phyloP scores from a whole-genome alignment of 495 filamentous ascomycete species.

The Hyaloscypha hepaticicola region DNA sequence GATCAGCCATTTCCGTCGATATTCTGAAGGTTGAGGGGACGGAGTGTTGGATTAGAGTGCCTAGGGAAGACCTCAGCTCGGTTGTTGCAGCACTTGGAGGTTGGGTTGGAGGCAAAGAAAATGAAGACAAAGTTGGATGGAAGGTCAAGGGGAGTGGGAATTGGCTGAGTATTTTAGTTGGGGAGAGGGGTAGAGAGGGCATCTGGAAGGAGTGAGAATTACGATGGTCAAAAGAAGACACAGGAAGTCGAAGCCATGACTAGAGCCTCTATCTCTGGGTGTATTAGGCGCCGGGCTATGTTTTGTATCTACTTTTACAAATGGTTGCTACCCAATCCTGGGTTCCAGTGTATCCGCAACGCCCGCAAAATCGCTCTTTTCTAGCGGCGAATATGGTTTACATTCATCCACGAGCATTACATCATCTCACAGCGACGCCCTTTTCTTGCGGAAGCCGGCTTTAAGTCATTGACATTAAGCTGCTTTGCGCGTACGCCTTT shows the following conservation, averaged over 20 bases:
- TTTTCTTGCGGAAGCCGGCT: background rate
- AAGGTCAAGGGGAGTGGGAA: slow-evolving; percentile 55
- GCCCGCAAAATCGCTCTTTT: slow-evolving; percentile 9
- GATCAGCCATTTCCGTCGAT: slow-evolving; percentile 75
- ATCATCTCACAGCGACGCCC: background rate
- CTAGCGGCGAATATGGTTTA: background rate
- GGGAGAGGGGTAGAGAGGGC: background rate
- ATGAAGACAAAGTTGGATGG: slow-evolving; percentile 50
- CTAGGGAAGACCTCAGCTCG: slow-evolving; percentile 62
- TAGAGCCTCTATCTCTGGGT: background rate
- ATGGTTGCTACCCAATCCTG: background rate
- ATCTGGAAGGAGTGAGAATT: slow-evolving; percentile 25
- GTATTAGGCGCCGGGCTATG: slow-evolving; percentile 4
- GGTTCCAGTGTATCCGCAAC: slow-evolving; percentile 4
- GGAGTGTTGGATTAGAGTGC: slow-evolving; percentile 73
- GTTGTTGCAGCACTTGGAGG: slow-evolving; percentile 69
- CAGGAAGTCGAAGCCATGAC: background rate
- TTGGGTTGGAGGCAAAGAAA: slow-evolving; percentile 47
- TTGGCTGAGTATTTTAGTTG: slow-evolving; percentile 43
- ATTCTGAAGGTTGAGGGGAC: slow-evolving; percentile 63
- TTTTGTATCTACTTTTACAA: slow-evolving; percentile 9
- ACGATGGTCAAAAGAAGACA: background rate
- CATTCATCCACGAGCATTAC: slow-evolving; percentile 8
- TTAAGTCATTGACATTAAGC: slow-evolving; percentile 55
- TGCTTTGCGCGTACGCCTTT: slow-evolving; percentile 80